Base-by-base conservation (phyloP, 257 asterid species). In the Solanum pennellii region DNA sequence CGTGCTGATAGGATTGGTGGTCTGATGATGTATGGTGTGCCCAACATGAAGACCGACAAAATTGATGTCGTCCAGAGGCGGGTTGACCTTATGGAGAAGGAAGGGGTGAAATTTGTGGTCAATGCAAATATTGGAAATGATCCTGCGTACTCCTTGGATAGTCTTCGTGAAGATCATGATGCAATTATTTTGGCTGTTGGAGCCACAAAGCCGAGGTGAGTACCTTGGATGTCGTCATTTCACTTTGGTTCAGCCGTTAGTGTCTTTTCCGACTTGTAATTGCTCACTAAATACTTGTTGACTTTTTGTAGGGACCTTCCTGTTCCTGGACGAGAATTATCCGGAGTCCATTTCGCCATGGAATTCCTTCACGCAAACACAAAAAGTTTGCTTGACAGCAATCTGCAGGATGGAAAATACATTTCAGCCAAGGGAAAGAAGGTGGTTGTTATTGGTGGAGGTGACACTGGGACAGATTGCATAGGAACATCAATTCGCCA, bases 1-100 rank as follows among this genome's bases (percentile, higher is more conserved):
- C 99, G 99, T 83, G 93, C 99, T 29, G 99, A 97, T 92, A 91
- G 99, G 91, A 91, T 96, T 85, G 99, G 99, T 56, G 99, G 99
- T 75, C 98, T 97, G 86, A 96, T 97, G 99, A 96, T 97, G 99
- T 97, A 97, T 88, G 99, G 99, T 33, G 99, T 97, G 86, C 99
- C 99, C 7, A 97, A 96, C 91, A 97, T 96, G 99, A 97, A 97
- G 92, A 91, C 99, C 2, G 99, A 96, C 93, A 97, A 97, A 92
- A 83, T 93, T 74, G 94, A 95, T 85, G 71, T 96, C 14, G 99
- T 97, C 77, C 98, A 96, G 91, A 93, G 99, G 89, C 95, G 99
- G 86, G 99, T 97, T 79, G 90, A 96, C 86, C 98, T 97, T 87
- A 96, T 97, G 99, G 95, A 91, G 88, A 92, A 92, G 88, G 99